Base-by-base conservation (phyloP, 345 rosid species). In the Eutrema japonicum region DNA sequence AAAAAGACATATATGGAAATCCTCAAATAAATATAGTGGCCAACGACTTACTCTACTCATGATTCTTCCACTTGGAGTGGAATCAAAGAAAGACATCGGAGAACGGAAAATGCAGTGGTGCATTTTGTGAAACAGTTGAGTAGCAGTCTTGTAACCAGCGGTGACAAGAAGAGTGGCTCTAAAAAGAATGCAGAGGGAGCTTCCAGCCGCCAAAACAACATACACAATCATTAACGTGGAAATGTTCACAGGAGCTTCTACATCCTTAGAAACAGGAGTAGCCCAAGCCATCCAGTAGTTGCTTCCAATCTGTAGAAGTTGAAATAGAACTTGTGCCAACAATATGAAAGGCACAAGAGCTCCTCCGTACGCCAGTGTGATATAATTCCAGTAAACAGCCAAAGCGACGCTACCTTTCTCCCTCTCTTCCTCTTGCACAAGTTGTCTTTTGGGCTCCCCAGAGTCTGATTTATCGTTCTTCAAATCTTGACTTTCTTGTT, bases 281-380 rank as follows among this genome's bases (percentile, higher is more conserved):
- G 84, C 97, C 95, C 87, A 86, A 16, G 91, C 91, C 95, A 91
- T 91, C 97, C 91, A 91, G 57, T 91, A 88, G 68, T 88, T 88
- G 84, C 95, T 88, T 36, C 92, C 89, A 32, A 88, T 91, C 81
- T 88, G 91, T 62, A 88, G 87, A 66, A 78, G 6, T 82, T 88
- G 89, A 73, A 86, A 88, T 50, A 87, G 66, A 78, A 77, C 67
- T 43, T 87, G 95, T 32, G 83, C 89, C 72, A 88, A 68, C 75
- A 91, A 71, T 77, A 89, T 82, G 52, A 83, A 71, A 22, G 97
- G 97, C 62, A 86, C 88, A 26, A 88, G 89, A 49, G 85, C 89
- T 77, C 92, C 95, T 47, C 90, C 87, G 33, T 87, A 85, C 33
- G 92, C 92, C 13, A 85, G 77, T 11, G 89, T 91, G 43, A 86